These are phyloP conservation scores for Stephanodiscus minutulus DNA, from an alignment of 108 stramenopile genomes.

Conservation along the genomic window DNA sequence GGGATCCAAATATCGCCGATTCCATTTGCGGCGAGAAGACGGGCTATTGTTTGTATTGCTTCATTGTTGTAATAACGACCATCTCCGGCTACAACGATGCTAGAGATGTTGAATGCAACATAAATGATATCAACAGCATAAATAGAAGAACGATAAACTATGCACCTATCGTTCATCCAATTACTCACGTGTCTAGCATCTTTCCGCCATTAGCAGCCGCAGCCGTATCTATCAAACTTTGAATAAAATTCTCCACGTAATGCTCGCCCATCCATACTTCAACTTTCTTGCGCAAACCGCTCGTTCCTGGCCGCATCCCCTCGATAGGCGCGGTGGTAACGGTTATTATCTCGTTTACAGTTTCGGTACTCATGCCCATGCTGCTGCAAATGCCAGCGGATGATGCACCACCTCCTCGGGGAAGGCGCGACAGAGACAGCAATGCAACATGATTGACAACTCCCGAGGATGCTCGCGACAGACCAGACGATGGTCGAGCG, in stretches of 20 bases:
- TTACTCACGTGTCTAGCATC: constrained; percentile 83
- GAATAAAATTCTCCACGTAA: constrained; percentile 98
- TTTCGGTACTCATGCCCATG: not conserved
- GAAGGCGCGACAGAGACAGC: constrained; percentile 1
- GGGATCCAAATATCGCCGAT: constrained; percentile 91
- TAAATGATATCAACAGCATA: not conserved
- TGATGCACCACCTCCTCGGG: constrained; percentile 13
- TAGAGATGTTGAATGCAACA: constrained; percentile 13
- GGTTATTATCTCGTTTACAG: not conserved
- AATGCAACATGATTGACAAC: constrained; percentile 6
- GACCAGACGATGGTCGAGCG: constrained; percentile 14
- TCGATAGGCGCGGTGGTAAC: constrained; percentile 71
- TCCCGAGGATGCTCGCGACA: constrained; percentile 1
- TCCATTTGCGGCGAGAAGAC: constrained; percentile 90
- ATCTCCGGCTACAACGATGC: constrained; percentile 87
- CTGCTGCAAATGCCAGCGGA: not conserved
- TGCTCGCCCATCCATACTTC: constrained; percentile 84
- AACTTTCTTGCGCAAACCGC: constrained; percentile 95
- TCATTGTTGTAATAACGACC: constrained; percentile 93
- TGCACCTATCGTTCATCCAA: not conserved
- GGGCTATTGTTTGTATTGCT: constrained; percentile 93
- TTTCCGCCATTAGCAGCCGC: constrained; percentile 71
- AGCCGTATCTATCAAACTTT: constrained; percentile 90
- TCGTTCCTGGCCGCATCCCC: constrained; percentile 93
- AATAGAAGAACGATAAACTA: not conserved